Base-by-base conservation (phyloP, 768 basidiomycete species). In the Megacollybia marginata region DNA sequence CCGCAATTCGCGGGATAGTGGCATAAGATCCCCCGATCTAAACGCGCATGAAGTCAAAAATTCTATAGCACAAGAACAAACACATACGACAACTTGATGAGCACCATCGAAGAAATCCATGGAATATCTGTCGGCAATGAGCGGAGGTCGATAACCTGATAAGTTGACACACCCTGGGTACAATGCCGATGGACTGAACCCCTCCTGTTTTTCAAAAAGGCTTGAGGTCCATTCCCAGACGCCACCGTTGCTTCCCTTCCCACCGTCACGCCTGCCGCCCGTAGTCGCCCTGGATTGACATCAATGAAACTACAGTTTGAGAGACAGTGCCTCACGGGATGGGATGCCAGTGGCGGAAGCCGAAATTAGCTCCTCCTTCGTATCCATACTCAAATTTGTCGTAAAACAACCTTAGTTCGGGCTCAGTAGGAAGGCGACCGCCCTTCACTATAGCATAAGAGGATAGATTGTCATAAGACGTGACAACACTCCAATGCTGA, bases 211-310 rank as follows among this genome's bases (percentile, higher is more conserved):
- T 18, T 82, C 83, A 42, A 94, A 76, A 28, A 75, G 56, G 13
- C 92, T 93, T 16, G 85, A 86, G 0, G 95, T 96, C 94, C 94
- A 98, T 70, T 97, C 93, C 93, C 95, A 99, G 13, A 96, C 86
- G 5, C 96, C 96, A 7, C 96, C 96, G 56, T 99, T 97, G 54
- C 82, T 80, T 10, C 89, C 87, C 62, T 70, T 78, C 2, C 81
- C 79, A 18, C 65, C 73, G 50, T 61, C 58, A 46, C 63, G 69
- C 52, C 69, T 68, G 52, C 72, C 65, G 33, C 86, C 88, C 2
- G 80, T 79, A 40, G 88, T 90, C 18, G 87, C 80, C 31, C 87
- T 88, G 45, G 9, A 13, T 47, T 16, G 35, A 50, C 42, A 48
- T 19, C 33, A 48, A 3, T 11, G 19, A 38, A 51, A 32, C 32